A percentile compares a stretch with the other conserved stretches of the same genome.
Conservation (phyloP, 768 basidiomycete genomes). For the Hericium coralloides region DNA sequence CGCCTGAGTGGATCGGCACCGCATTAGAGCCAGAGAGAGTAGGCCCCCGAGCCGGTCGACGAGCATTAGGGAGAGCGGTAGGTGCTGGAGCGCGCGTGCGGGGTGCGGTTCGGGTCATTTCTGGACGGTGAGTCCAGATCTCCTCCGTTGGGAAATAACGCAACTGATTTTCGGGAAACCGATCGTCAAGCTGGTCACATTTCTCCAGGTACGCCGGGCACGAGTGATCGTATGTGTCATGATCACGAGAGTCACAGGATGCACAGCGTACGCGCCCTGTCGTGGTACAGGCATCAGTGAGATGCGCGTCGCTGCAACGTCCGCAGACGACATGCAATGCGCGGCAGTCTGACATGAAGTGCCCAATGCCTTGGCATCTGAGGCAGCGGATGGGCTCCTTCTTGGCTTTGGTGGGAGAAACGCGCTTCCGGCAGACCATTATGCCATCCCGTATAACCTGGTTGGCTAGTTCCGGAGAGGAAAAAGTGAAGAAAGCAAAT, state of each 20-base stretch:
- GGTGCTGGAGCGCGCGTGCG: too few relatives aligned
- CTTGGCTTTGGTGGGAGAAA: neutral
- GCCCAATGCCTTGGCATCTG: slow-evolving; percentile 2
- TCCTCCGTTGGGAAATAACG: slow-evolving; percentile 15
- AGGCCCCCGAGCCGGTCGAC: neutral
- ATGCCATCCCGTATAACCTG: neutral
- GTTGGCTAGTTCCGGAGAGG: neutral
- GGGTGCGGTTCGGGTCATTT: neutral
- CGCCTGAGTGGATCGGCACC: too few relatives aligned
- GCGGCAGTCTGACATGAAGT: slow-evolving; percentile 3
- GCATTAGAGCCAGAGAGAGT: too few relatives aligned
- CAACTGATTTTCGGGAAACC: slow-evolving; percentile 10
- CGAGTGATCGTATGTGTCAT: slow-evolving; percentile 3
- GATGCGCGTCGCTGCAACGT: slow-evolving; percentile 10
- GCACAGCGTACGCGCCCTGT: neutral
- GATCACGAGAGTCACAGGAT: neutral
- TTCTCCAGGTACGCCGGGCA: slow-evolving; percentile 8
- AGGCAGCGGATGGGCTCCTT: neutral
- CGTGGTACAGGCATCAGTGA: slow-evolving; percentile 7
- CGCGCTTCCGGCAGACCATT: neutral
- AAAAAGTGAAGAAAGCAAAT: neutral
- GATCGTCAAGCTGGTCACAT: neutral
- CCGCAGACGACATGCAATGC: neutral
- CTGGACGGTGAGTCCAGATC: slow-evolving; percentile 7
- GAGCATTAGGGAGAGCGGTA: too few relatives aligned